Base-by-base conservation (phyloP, 352 stramenopile genomes). In the Phytopythium litorale region DNA sequence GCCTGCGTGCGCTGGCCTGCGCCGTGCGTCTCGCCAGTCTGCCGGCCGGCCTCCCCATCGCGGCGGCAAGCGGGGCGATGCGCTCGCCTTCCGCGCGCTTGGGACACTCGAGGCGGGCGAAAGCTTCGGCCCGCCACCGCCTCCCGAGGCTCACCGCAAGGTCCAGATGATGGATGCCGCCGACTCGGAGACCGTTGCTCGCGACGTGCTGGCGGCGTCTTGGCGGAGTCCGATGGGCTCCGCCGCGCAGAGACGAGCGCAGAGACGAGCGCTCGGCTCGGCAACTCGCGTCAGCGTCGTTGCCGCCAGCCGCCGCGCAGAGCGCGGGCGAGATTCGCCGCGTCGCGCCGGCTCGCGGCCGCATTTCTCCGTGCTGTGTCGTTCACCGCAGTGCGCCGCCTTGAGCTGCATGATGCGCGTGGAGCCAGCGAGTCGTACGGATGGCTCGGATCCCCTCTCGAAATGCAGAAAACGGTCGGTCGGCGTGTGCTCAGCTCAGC, bases 261-360 rank as follows among this genome's bases (percentile, higher is more conserved):
- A 0, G 51, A 0, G 51, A 18, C 51, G 32, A 32, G 45, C n/a
- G 23, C 16, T 25, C 32, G 42, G 16, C 19, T 40, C n/a, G 42
- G 13, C 19, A 49, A 45, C 52, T 40, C 33, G 52, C 52, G 52
- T 45, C 33, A 58, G 52, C 30, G 28, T 46, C 32, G 33, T 28
- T 32, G 30, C 32, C n/a, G 52, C 52, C 52, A 58, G 52, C 32
- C 23, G 52, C 25, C 33, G 32, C 52, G 33, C 52, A 58, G 52
- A 58, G 52, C 52, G 23, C 28, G 50, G 28, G 7, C 48, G 21
- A 56, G 50, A 56, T 56, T 56, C 50, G 28, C 30, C 19, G 42
- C 42, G 4, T 49, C 28, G 42, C 21, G 42, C 42, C 19, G 42
- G 42, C 45, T 51, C 45, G 45, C 9, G 5, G 1, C 4, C 21